Conservation (phyloP, 163 green algal genomes). For the Scenedesmus sp. region DNA sequence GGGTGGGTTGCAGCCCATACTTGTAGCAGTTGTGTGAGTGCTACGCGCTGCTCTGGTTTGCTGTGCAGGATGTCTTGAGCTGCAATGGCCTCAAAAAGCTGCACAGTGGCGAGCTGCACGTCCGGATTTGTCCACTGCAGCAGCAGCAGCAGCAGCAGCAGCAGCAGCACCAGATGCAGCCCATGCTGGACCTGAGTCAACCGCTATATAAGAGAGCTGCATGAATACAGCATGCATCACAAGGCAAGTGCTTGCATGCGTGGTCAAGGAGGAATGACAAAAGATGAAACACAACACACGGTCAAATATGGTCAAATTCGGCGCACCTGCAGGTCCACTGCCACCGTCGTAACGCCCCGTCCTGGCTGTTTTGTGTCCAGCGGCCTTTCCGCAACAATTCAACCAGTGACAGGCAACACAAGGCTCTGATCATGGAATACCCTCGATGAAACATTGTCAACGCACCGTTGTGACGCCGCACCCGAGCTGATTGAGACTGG, state of each 20-base stretch:
- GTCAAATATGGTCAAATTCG: neutral
- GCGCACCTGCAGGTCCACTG: neutral
- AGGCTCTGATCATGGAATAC: too few relatives aligned
- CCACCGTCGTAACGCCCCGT: neutral
- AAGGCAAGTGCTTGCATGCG: neutral
- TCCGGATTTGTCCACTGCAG: slow-evolving; percentile 34
- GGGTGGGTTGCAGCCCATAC: neutral
- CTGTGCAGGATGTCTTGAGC: slow-evolving; percentile 29
- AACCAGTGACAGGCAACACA: neutral
- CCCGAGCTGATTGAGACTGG: too few relatives aligned
- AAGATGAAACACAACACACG: neutral
- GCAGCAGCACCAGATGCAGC: too few relatives aligned
- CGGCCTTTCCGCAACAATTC: neutral
- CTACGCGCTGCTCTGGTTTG: neutral
- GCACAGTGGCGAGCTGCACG: slow-evolving; percentile 14
- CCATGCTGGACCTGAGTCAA: too few relatives aligned
- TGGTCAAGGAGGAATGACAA: neutral
- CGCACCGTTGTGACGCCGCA: too few relatives aligned
- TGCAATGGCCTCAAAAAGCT: slow-evolving; percentile 38
- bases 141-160: neutral
- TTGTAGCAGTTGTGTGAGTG: slow-evolving; percentile 10
- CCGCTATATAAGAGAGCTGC: neutral
- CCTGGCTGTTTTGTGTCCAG: neutral
- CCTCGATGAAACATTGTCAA: too few relatives aligned
- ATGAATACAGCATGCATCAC: neutral